Base-by-base conservation (phyloP, 2,329 filamentous ascomycete species). In the Cercospora janseana region DNA sequence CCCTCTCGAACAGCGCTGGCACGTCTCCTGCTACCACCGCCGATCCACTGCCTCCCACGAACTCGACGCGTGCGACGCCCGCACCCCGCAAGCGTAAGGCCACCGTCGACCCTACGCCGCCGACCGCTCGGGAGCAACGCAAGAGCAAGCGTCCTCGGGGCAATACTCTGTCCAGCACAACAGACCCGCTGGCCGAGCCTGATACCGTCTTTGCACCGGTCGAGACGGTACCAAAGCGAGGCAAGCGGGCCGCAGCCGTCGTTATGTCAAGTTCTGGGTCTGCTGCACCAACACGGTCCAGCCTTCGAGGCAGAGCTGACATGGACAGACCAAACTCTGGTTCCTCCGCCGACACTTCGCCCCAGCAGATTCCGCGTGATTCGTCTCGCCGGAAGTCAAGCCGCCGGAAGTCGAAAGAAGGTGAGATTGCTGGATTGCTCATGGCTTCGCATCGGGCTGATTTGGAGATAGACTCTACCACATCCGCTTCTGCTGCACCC, bases 251-350 rank as follows among this genome's bases (percentile, higher is more conserved):
- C 38, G 52, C 53, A 44, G 34, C 72, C 65, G 76, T 77, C 67
- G 78, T 76, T 66, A 92, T 91, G 87, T 88, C 87, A 66, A 83
- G 79, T 70, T 78, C 79, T 71, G 82, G 81, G 86, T 90, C 79
- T 61, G 79, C 43, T 51, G 34, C 37, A 27, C 52, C 51, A 43
- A 35, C 47, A 41, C 32, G 43, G 28, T 42, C 47, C 21, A 35
- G 51, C 41, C 26, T 21, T 40, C 49, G 46, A 50, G 48, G 46
- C 15, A 50, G 49, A 45, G 45, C 59, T 60, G 55, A 63, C 59
- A 53, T 49, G 45, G 51, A 48, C 63, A 83, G 83, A 66, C 80
- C 80, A 60, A 80, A 83, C 60, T 77, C 80, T 59, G 83, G 81
- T 63, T 79, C 83, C 60, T 77, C 81, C 55, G 82, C 83, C 66